Conservation (phyloP, 1,284 basidiomycete species). For the Gastroboletus turbinatus region DNA sequence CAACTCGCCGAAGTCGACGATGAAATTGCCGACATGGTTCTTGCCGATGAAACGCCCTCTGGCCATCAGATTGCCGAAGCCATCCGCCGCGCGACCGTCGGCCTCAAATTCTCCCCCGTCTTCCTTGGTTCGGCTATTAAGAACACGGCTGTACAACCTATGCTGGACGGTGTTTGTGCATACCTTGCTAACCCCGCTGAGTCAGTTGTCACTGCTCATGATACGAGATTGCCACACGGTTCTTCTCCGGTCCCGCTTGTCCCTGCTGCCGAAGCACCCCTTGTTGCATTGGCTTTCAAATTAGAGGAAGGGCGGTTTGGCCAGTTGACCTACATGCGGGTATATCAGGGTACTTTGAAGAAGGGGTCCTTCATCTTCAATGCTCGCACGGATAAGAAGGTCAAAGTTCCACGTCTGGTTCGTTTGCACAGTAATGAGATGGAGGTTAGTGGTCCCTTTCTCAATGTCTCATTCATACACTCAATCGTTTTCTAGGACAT, state of each 20-base stretch:
- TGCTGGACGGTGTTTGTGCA: conserved; percentile 94
- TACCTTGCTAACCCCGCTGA: conserved; percentile 94
- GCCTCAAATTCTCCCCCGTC: conserved; percentile 92
- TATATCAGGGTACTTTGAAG: conserved; percentile 93
- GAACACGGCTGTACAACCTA: conserved; percentile 94
- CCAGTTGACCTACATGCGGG: conserved; percentile 98
- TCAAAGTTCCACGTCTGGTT: conserved; percentile 97
- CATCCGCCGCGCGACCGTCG: conserved; percentile 87
- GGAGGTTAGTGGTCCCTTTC: conserved; percentile 60
- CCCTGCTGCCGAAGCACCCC: conserved; percentile 82
- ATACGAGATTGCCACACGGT: conserved; percentile 67
- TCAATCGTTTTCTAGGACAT: conserved; percentile 63
- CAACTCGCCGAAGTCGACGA: conserved; percentile 97
- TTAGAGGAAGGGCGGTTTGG: conserved; percentile 97
- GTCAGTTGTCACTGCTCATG: conserved; percentile 79
- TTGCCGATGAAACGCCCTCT: conserved; percentile 81
- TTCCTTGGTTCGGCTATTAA: conserved; percentile 98
- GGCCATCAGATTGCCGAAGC: conserved; percentile 78
- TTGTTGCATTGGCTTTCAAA: conserved; percentile 98
- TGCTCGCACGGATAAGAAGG: conserved; percentile 93
- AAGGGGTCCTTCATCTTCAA: conserved; percentile 89
- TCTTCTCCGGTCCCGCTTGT: conserved; percentile 74
- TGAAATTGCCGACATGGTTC: conserved; percentile 86
- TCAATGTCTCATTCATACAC: background rate
- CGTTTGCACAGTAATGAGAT: conserved; percentile 99